A percentile compares a stretch with the other conserved stretches of the same genome.
phyloP scores from a whole-genome alignment of 768 basidiomycete species.

The Tricholoma terreum region DNA sequence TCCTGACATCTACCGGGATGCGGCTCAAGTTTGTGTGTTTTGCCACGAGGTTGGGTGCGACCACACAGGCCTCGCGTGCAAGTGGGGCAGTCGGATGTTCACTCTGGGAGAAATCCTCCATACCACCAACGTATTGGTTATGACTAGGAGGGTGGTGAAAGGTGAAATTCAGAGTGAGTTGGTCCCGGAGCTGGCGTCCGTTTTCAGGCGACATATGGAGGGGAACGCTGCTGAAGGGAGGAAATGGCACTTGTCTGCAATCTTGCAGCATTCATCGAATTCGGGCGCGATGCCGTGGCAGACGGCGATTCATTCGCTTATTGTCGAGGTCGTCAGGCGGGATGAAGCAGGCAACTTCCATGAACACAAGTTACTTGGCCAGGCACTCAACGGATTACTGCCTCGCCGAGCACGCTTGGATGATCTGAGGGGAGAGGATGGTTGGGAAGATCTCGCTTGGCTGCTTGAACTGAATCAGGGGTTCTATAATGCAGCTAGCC shows the following conservation, averaged over 20 bases:
- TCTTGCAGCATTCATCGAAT: conserved; percentile 20
- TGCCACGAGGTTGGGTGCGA: conserved; percentile 12
- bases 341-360: conserved; percentile 13
- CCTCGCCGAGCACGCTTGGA: conserved; percentile 16
- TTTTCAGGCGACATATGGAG: too few relatives aligned
- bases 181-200: too few relatives aligned
- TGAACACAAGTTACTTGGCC: conserved; percentile 19
- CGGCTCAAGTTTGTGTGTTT: conserved; percentile 12
- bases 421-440: conserved; percentile 12
- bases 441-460: conserved; percentile 26
- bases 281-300: conserved; percentile 18
- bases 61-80: conserved; percentile 9
- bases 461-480: conserved; percentile 25
- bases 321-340: conserved; percentile 21
- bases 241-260: conserved; percentile 18
- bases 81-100: conserved; percentile 12
- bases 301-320: conserved; percentile 19
- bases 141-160: too few relatives aligned
- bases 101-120: too few relatives aligned
- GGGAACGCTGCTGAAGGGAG: conserved; percentile 3
- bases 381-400: conserved; percentile 22
- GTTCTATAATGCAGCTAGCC: conserved; percentile 23
- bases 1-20: conserved; percentile 14
- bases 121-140: too few relatives aligned
- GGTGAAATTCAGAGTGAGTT: too few relatives aligned